Conservation (phyloP, 2,329 filamentous ascomycete species). For the Colletotrichum trifolii region DNA sequence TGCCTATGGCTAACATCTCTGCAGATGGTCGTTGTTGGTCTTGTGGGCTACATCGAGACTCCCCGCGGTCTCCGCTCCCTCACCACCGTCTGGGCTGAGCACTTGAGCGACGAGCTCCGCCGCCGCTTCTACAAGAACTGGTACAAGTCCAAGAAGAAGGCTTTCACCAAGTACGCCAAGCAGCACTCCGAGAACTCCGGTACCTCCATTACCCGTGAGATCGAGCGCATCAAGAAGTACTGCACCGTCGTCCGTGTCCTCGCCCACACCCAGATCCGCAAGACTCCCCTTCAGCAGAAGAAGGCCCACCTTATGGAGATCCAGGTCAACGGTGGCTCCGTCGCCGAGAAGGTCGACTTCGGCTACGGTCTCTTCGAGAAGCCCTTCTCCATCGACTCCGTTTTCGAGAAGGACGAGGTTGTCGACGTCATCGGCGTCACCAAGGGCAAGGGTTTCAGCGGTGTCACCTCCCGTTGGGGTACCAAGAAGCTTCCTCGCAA, state of each 20-base stretch:
- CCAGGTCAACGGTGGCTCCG: constrained; percentile 97
- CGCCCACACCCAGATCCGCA: constrained; percentile 99
- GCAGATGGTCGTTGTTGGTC: constrained; percentile 99
- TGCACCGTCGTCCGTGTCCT: constrained; percentile 99
- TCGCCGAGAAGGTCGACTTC: constrained; percentile 97
- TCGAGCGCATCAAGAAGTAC: constrained; percentile 99
- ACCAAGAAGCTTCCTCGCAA: constrained; percentile 99
- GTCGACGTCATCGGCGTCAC: constrained; percentile 99
- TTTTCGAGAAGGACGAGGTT: constrained; percentile 99
- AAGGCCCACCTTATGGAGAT: constrained; percentile 99
- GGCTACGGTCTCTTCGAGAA: constrained; percentile 98
- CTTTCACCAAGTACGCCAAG: constrained; percentile 99
- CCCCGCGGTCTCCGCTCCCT: constrained; percentile 99
- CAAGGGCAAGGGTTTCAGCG: constrained; percentile 98
- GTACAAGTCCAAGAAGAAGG: constrained; percentile 99
- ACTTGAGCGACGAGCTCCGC: constrained; percentile 98
- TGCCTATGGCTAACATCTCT: constrained; percentile 78
- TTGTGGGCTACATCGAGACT: constrained; percentile 99
- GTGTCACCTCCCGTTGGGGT: constrained; percentile 98
- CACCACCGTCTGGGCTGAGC: constrained; percentile 99
- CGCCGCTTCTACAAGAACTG: constrained; percentile 99
- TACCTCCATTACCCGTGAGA: constrained; percentile 91
- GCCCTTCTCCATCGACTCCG: constrained; percentile 89
- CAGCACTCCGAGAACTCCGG: constrained; percentile 96
- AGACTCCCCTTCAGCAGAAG: constrained; percentile 99